These are phyloP conservation scores for Puccinia hordei DNA, from an alignment of 1,284 basidiomycete species.

Conservation along the genomic window DNA sequence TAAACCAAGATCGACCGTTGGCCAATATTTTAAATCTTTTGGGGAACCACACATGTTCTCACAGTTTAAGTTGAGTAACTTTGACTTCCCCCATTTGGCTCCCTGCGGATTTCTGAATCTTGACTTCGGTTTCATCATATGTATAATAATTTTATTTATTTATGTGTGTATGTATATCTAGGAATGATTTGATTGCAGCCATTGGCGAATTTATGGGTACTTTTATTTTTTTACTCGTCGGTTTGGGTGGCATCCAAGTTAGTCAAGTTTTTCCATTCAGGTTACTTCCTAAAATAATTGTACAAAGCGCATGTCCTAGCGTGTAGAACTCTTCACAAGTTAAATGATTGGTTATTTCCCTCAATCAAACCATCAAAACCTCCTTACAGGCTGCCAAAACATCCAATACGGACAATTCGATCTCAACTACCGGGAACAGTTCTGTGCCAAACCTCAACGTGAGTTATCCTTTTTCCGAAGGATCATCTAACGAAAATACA, in stretches of 20 bases:
- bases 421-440: slow-evolving; percentile 24
- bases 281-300: not conserved
- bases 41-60: slow-evolving; percentile 17
- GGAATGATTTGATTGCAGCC: slow-evolving; percentile 40
- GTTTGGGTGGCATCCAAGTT: slow-evolving; percentile 49
- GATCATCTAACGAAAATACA: not conserved
- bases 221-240: slow-evolving; percentile 39
- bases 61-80: slow-evolving; percentile 20
- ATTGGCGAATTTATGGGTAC: slow-evolving; percentile 44
- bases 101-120: not conserved
- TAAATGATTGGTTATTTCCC: not conserved
- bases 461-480: not conserved
- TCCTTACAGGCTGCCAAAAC: slow-evolving; percentile 11
- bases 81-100: not conserved
- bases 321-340: not conserved
- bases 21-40: slow-evolving; percentile 19
- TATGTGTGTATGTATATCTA: too few species aligned
- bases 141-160: too few species aligned
- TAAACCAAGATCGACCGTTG: not conserved
- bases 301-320: not conserved
- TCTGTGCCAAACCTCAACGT: slow-evolving; percentile 32
- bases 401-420: slow-evolving; percentile 28
- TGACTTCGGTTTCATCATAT: not conserved
- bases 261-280: not conserved
- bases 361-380: not conserved